Evolutionary conservation across 257 asterid species (phyloP).

Genomic region (Buddleja alternifolia): DNA sequence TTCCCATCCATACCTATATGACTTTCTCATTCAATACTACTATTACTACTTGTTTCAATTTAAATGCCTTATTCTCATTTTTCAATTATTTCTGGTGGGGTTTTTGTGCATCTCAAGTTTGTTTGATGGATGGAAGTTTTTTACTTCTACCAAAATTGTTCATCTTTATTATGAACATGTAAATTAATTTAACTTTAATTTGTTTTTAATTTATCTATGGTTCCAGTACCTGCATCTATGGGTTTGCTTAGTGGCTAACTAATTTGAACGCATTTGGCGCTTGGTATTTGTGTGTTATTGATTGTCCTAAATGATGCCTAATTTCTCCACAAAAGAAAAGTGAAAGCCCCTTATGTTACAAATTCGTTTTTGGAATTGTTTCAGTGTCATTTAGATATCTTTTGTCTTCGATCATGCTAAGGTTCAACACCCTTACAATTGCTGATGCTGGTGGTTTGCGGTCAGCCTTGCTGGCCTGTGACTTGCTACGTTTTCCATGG

Average conservation of each 20-base stretch:
- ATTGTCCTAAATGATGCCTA: too few species aligned
- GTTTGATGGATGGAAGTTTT: neutral
- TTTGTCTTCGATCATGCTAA: neutral
- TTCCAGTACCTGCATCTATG: neutral
- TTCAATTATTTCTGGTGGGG: too few species aligned
- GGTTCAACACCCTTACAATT: conserved; percentile 5
- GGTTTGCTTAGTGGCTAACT: neutral
- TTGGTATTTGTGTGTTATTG: too few species aligned
- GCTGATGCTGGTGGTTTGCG: neutral
- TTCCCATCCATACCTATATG: neutral
- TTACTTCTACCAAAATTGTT: too few species aligned
- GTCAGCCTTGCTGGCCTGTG: neutral
- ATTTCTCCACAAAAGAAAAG: neutral
- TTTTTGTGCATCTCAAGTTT: conserved; percentile 13
- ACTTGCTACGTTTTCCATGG: neutral
- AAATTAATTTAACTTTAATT: too few species aligned
- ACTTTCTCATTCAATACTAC: too few species aligned
- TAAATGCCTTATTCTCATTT: too few species aligned
- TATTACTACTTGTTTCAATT: too few species aligned
- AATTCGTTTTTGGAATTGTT: conserved; percentile 17
- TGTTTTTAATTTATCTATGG: too few species aligned
- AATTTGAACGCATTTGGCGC: neutral
- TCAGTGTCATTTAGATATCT: neutral
- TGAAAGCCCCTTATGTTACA: neutral
- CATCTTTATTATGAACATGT: neutral